Percentiles rank a stretch among this genome's conserved stretches.
Evolutionary conservation across 2,329 filamentous ascomycete species (phyloP).

Genomic region (Lecanoromycetidae sp.): DNA sequence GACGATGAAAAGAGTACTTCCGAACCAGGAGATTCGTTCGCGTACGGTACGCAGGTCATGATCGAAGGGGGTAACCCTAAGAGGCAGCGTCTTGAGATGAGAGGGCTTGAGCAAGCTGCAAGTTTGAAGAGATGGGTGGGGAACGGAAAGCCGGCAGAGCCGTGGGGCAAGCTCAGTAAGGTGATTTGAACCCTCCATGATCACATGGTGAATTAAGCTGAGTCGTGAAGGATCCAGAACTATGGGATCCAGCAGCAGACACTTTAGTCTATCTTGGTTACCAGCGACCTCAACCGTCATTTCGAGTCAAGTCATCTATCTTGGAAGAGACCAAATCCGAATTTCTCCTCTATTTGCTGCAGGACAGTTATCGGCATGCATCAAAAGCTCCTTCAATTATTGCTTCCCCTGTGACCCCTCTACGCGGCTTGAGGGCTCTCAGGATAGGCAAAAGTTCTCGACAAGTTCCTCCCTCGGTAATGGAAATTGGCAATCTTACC

Average conservation of each 20-base stretch:
- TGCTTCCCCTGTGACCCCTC: background rate
- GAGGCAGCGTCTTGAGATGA: slow-evolving; percentile 10
- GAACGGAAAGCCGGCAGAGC: slow-evolving; percentile 2
- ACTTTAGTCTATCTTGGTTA: slow-evolving; percentile 11
- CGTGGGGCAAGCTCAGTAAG: slow-evolving; percentile 6
- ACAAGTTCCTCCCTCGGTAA: background rate
- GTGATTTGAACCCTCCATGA: background rate
- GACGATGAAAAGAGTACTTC: too few species aligned
- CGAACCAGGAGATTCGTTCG: too few species aligned
- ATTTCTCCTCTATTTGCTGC: background rate
- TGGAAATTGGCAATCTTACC: background rate
- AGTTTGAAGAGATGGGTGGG: slow-evolving; percentile 11
- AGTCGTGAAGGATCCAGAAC: slow-evolving; percentile 5
- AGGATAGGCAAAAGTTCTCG: background rate
- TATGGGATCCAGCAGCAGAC: slow-evolving; percentile 10
- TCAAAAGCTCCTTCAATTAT: background rate
- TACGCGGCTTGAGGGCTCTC: background rate
- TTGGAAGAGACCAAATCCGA: slow-evolving; percentile 9
- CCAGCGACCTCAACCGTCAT: slow-evolving; percentile 10
- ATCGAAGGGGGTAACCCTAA: too few species aligned
- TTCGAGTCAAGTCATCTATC: slow-evolving; percentile 7
- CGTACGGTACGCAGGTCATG: too few species aligned
- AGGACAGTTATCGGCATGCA: slow-evolving; percentile 3
- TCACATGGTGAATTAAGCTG: background rate
- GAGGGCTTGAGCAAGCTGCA: slow-evolving; percentile 11